A percentile compares a stretch with the other conserved stretches of the same genome.
phyloP scores from a whole-genome alignment of 768 basidiomycete genomes.

The Sarcodon aspratus region DNA sequence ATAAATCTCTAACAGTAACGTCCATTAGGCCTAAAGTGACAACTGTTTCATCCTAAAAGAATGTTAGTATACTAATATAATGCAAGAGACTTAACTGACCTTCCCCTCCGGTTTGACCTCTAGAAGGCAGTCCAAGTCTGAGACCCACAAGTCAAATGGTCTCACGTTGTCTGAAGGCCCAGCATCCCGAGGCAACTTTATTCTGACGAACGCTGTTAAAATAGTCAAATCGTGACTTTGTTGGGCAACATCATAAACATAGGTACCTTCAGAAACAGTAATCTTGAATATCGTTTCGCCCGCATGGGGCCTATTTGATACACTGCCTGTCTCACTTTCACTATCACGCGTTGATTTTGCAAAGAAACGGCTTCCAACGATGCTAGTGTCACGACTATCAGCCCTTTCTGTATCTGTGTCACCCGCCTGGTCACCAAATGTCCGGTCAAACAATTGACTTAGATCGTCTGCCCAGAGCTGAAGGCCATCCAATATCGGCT shows the following conservation, averaged over 20 bases:
- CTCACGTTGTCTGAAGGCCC: constrained; percentile 11
- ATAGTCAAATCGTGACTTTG: constrained; percentile 1
- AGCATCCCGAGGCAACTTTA: constrained; percentile 38
- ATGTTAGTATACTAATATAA: not conserved
- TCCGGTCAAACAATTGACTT: constrained; percentile 54
- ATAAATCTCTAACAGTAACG: constrained; percentile 40
- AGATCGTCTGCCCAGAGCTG: constrained; percentile 87
- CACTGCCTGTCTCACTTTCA: constrained; percentile 7
- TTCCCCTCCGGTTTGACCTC: constrained; percentile 64
- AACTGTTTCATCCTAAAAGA: constrained; percentile 56
- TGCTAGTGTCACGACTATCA: constrained; percentile 43
- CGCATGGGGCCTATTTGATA: constrained; percentile 2
- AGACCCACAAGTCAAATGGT: constrained; percentile 47
- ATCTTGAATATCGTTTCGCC: constrained; percentile 42
- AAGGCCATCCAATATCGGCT: constrained; percentile 58
- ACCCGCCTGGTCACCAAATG: constrained; percentile 11
- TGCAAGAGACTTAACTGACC: constrained; percentile 26
- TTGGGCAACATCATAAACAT: not conserved
- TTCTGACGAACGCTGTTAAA: constrained; percentile 24
- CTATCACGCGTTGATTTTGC: constrained; percentile 26
- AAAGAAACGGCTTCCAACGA: constrained; percentile 78
- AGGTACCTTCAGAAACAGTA: constrained; percentile 25
- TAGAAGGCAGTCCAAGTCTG: constrained; percentile 50
- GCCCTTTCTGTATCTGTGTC: constrained; percentile 15
- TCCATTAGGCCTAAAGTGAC: constrained; percentile 56